Conservation (phyloP, 257 asterid genomes). For the Fraxinus quadrangulata region DNA sequence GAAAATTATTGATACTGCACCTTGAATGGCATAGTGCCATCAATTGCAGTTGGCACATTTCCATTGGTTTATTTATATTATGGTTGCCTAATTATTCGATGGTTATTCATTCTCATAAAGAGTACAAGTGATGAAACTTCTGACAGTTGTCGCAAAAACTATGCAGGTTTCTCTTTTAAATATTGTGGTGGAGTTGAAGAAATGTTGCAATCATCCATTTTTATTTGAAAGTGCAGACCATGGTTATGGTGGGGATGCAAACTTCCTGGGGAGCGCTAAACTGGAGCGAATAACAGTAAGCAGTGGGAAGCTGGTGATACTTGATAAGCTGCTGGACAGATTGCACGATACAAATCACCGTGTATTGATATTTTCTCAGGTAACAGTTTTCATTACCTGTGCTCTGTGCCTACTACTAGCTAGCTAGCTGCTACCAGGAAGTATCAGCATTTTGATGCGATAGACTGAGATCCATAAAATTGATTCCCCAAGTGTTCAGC, state of each 20-base stretch:
- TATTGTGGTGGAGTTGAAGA: conserved; percentile 99
- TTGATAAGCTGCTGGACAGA: conserved; percentile 86
- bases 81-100: background rate
- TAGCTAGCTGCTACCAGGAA: conserved; percentile 8
- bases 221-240: conserved; percentile 98
- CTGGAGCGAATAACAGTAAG: conserved; percentile 86
- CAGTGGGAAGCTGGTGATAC: conserved; percentile 95
- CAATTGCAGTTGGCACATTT: conserved; percentile 6
- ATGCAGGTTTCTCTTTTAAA: conserved; percentile 96
- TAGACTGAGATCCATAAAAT: background rate
- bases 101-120: conserved; percentile 10
- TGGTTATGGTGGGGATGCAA: conserved; percentile 98
- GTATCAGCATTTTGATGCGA: background rate
- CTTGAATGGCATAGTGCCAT: background rate
- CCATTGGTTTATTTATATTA: conserved; percentile 15
- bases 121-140: conserved; percentile 18
- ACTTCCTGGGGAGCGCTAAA: conserved; percentile 74
- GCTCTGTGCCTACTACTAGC: background rate
- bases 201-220: conserved; percentile 99
- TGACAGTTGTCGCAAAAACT: conserved; percentile 11
- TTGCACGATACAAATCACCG: conserved; percentile 95
- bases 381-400: conserved; percentile 22
- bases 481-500: background rate
- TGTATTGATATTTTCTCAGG: conserved; percentile 98
- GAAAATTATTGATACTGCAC: conserved; percentile 7